Base-by-base conservation (phyloP, 2,329 filamentous ascomycete genomes). In the Grosmannia clavigera region DNA sequence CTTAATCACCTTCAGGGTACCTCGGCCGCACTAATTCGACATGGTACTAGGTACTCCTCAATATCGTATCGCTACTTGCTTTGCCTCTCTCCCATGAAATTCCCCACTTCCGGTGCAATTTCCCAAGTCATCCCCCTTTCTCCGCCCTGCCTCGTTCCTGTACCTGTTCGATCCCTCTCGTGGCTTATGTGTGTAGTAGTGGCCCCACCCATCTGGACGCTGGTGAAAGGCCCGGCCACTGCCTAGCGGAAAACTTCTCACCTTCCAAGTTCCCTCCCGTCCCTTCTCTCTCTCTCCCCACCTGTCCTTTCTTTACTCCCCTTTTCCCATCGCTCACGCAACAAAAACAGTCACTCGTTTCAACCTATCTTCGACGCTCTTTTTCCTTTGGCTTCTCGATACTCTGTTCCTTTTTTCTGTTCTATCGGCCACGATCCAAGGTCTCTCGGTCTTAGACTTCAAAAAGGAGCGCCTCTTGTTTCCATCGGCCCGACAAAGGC, bases 41-140 rank as follows among this genome's bases (percentile, higher is more conserved):
- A 31, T 14, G 43, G 25, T 35, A 51, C 25, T 35, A 59, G 51
- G 58, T 33, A 55, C 58, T n/a, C 12, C 38, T n/a, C 38, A 43
- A 56, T 16, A 27, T 46, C 22, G 3, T 31, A 19, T 53, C 51
- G 22, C 22, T 53, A n/a, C 54, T 56, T 35, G 12, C 27, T 14
- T 38, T 22, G 48, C n/a, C 16, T 19, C n/a, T 43, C 11, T 19
- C 35, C 53, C 46, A 16, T 52, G 22, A 29, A 31, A 22, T 38
- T 58, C 38, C n/a, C 60, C 60, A 55, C 58, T 50, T 31, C 33
- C 50, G 55, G 29, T 35, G 60, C 58, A 61, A 61, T 61, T 58
- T 61, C 60, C 60, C 53, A 59, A 19, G 16, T 50, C 53, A 51
- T 51, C 38, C 38, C 50, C 43, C 38, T 54, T 40, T 55, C 38